Conservation (phyloP, 495 filamentous ascomycete genomes). For the Sporormia fimetaria region DNA sequence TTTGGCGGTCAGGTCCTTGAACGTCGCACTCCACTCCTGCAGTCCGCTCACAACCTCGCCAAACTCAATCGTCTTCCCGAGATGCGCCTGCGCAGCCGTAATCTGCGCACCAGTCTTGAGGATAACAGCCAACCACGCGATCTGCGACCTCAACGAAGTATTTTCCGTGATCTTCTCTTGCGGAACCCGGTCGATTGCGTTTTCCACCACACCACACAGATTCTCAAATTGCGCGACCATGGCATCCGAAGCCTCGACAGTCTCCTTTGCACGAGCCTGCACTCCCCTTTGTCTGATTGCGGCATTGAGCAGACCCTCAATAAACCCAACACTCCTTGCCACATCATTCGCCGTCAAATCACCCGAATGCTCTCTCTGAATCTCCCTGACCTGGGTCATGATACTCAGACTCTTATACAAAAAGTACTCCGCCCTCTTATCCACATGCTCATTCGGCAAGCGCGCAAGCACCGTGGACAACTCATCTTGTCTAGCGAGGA, state of each 20-base stretch:
- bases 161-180: not conserved
- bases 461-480: conserved; percentile 50
- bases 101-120: conserved; percentile 15
- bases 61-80: conserved; percentile 23
- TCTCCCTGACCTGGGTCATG: conserved; percentile 52
- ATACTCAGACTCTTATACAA: conserved; percentile 68
- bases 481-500: conserved; percentile 59
- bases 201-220: not conserved
- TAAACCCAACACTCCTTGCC: conserved; percentile 60
- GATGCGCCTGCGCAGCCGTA: conserved; percentile 23
- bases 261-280: conserved; percentile 3
- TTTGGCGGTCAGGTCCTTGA: conserved; percentile 4
- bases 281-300: conserved; percentile 51
- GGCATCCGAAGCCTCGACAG: conserved; percentile 2
- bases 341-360: conserved; percentile 73
- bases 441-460: conserved; percentile 35
- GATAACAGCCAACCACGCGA: conserved; percentile 22
- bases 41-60: conserved; percentile 14
- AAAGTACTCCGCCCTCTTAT: conserved; percentile 46
- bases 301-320: conserved; percentile 68
- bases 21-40: conserved; percentile 3
- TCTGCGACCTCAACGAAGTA: not conserved
- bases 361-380: conserved; percentile 59
- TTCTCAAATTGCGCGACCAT: not conserved
- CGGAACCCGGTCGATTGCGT: conserved; percentile 1